phyloP scores from a whole-genome alignment of 768 basidiomycete genomes.

The Trametes coccinea region DNA sequence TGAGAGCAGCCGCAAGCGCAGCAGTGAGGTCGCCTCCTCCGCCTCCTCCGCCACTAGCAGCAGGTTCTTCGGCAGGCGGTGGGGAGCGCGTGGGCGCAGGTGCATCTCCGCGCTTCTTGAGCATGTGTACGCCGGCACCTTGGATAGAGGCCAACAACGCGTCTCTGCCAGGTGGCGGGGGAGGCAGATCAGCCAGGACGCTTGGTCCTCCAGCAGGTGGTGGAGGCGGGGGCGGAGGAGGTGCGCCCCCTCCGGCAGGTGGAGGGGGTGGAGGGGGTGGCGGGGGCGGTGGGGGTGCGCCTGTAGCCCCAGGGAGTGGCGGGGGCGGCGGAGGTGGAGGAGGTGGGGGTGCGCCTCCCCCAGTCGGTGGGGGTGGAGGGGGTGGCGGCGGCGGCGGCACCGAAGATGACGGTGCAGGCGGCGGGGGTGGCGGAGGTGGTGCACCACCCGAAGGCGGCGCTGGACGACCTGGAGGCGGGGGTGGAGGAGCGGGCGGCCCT shows the following conservation, averaged over 20 bases:
- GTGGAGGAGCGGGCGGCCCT: slow-evolving; percentile 37
- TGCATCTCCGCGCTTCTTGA: slow-evolving; percentile 56
- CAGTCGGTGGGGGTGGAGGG: slow-evolving; percentile 31
- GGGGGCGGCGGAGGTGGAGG: slow-evolving; percentile 38
- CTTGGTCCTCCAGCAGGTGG: slow-evolving; percentile 37
- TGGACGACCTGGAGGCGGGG: slow-evolving; percentile 36
- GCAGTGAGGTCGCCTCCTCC: slow-evolving; percentile 77
- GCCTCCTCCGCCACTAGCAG: slow-evolving; percentile 32
- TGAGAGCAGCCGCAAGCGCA: slow-evolving; percentile 80
- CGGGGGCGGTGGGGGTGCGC: slow-evolving; percentile 42
- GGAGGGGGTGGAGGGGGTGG: slow-evolving; percentile 36
- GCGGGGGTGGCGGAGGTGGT: slow-evolving; percentile 37
- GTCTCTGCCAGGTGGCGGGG: slow-evolving; percentile 59
- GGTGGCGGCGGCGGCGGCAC: slow-evolving; percentile 32
- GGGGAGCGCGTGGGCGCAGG: slow-evolving; percentile 33
- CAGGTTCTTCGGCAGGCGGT: slow-evolving; percentile 37
- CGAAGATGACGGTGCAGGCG: slow-evolving; percentile 33
- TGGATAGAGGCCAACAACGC: slow-evolving; percentile 80
- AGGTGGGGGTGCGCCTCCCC: slow-evolving; percentile 32
- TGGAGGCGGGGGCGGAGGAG: slow-evolving; percentile 51
- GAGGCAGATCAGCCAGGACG: slow-evolving; percentile 37
- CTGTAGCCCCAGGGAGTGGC: slow-evolving; percentile 11
- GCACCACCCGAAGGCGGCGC: slow-evolving; percentile 29
- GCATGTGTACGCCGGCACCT: slow-evolving; percentile 70
- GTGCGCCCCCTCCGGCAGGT: slow-evolving; percentile 32